These are phyloP conservation scores for Scalesia atractyloides DNA, from an alignment of 129 eudicot species.

Conservation along the genomic window DNA sequence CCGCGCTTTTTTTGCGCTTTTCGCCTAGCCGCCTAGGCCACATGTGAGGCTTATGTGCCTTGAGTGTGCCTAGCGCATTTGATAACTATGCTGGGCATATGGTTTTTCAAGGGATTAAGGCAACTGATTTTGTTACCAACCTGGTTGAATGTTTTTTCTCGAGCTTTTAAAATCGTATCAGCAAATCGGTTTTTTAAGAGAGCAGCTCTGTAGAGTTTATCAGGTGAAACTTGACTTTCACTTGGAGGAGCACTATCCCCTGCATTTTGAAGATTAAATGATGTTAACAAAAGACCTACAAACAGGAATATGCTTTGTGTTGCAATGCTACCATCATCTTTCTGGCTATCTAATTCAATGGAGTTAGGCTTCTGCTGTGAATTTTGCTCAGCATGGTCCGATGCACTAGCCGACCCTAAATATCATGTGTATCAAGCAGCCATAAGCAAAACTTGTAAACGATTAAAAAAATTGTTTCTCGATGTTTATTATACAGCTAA, in stretches of 20 bases:
- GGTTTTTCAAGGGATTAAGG: not conserved
- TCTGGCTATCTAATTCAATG: conserved; percentile 56
- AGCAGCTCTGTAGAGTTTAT: conserved; percentile 84
- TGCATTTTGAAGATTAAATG: conserved; percentile 26
- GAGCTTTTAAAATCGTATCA: conserved; percentile 90
- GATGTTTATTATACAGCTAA: not conserved
- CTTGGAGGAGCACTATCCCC: conserved; percentile 76
- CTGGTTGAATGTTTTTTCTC: conserved; percentile 74
- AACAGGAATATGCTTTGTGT: not conserved
- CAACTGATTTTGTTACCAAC: conserved; percentile 34
- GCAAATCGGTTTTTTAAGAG: conserved; percentile 68
- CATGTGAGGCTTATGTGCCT: too few relatives aligned
- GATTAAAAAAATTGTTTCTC: not conserved
- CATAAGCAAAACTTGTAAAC: not conserved
- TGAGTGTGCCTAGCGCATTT: too few relatives aligned
- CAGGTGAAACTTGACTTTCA: conserved; percentile 80
- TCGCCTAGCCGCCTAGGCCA: too few relatives aligned
- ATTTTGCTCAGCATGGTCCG: conserved; percentile 51
- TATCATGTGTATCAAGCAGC: conserved; percentile 9
- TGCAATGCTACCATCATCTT: conserved; percentile 65
- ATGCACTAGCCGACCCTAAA: conserved; percentile 50
- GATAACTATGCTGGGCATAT: too few relatives aligned
- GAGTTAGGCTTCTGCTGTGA: conserved; percentile 55
- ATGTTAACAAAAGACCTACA: conserved; percentile 21
- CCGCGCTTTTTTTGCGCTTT: too few relatives aligned